A percentile compares a stretch with the other conserved stretches of the same genome.
Conservation (phyloP, 306 rosid genomes). For the Sechiopsis laciniata region DNA sequence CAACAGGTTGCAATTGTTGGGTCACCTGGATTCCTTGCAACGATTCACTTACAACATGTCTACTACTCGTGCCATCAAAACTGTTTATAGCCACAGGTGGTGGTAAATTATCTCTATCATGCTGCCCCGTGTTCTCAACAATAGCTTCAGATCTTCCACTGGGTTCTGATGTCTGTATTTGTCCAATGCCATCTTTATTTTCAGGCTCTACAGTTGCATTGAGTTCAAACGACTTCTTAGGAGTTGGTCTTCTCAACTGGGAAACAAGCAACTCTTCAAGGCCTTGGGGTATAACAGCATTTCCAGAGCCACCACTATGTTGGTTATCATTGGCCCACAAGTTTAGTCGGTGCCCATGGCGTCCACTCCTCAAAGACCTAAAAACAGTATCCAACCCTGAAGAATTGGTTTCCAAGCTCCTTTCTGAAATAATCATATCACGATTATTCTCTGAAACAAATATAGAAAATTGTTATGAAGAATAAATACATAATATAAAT, state of each 20-base stretch:
- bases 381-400: conserved; percentile 75
- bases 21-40: conserved; percentile 42
- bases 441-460: conserved; percentile 39
- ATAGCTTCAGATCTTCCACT: conserved; percentile 42
- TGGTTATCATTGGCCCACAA: conserved; percentile 76
- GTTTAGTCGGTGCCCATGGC: conserved; percentile 83
- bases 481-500: neutral
- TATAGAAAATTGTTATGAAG: neutral
- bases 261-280: conserved; percentile 84
- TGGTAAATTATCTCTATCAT: conserved; percentile 37
- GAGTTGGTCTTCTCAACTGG: conserved; percentile 67
- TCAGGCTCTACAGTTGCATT: conserved; percentile 37
- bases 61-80: conserved; percentile 33
- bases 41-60: conserved; percentile 47
- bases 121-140: conserved; percentile 44
- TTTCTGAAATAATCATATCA: conserved; percentile 43
- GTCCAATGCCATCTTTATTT: conserved; percentile 42
- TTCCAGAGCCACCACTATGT: conserved; percentile 65
- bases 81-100: conserved; percentile 30
- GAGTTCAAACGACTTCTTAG: conserved; percentile 54
- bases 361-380: conserved; percentile 85
- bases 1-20: conserved; percentile 53
- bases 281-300: conserved; percentile 66
- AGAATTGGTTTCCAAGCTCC: conserved; percentile 51
- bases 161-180: conserved; percentile 43